Evolutionary conservation across 148 eudicot species (phyloP).

Genomic region (Amaranthus cruentus): DNA sequence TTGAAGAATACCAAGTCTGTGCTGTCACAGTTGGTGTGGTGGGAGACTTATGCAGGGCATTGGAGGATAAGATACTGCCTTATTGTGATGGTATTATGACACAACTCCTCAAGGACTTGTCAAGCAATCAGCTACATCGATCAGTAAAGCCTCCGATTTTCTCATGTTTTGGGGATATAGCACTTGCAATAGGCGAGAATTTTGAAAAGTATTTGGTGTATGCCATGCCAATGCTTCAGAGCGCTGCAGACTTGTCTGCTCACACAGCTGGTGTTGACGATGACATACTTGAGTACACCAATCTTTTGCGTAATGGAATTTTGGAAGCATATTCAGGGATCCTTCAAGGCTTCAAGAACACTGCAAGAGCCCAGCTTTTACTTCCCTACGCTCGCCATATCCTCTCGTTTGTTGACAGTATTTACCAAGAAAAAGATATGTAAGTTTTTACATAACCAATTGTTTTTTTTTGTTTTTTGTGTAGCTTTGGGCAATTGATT

Average conservation of each 20-base stretch:
- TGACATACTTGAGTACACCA: slow-evolving; percentile 70
- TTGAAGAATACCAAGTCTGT: slow-evolving; percentile 91
- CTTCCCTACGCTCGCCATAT: slow-evolving; percentile 74
- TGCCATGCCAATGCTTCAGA: slow-evolving; percentile 95
- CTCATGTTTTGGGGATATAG: slow-evolving; percentile 89
- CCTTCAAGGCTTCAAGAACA: slow-evolving; percentile 85
- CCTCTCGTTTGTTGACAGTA: slow-evolving; percentile 73
- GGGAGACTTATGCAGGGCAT: slow-evolving; percentile 83
- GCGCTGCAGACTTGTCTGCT: slow-evolving; percentile 77
- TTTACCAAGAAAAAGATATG: slow-evolving; percentile 89
- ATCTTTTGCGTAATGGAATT: slow-evolving; percentile 76
- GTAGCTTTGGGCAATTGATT: not conserved
- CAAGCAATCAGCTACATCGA: slow-evolving; percentile 82
- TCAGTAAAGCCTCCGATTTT: slow-evolving; percentile 96
- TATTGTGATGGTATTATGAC: slow-evolving; percentile 96
- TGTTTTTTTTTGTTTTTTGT: not conserved
- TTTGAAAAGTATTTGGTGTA: slow-evolving; percentile 89
- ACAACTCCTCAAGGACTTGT: slow-evolving; percentile 81
- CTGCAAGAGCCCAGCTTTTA: slow-evolving; percentile 68
- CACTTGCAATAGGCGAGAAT: slow-evolving; percentile 86
- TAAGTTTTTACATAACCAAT: slow-evolving; percentile 31
- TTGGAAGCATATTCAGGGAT: slow-evolving; percentile 91
- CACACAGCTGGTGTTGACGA: slow-evolving; percentile 70
- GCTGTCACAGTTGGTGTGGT: slow-evolving; percentile 91
- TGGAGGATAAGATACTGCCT: slow-evolving; percentile 86